These are phyloP conservation scores for Tolypocladium pustulatum DNA, from an alignment of 2,329 filamentous ascomycete species.

Conservation along the genomic window DNA sequence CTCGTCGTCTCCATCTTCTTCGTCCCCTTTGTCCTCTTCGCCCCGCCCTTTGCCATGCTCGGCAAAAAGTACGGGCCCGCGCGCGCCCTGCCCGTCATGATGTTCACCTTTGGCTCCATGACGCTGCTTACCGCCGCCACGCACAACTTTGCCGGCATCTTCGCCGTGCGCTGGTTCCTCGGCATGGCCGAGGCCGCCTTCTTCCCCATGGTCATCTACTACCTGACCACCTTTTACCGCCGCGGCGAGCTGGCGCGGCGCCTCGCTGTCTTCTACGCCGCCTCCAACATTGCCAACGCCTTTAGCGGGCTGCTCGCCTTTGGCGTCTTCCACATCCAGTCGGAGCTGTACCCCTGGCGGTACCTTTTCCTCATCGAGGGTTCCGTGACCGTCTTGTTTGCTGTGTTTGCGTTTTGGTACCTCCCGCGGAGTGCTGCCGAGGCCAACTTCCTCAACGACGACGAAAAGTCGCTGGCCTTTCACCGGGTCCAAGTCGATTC, in stretches of 20 bases:
- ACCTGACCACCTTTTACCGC: conserved; percentile 39
- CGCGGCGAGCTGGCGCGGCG: conserved; percentile 33
- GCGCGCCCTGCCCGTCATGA: conserved; percentile 57
- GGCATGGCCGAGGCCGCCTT: conserved; percentile 47
- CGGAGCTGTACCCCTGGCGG: conserved; percentile 31
- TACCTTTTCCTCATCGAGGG: conserved; percentile 47
- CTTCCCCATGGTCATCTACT: conserved; percentile 43
- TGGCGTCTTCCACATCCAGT: conserved; percentile 35
- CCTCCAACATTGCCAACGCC: conserved; percentile 60
- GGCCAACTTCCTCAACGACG: conserved; percentile 53
- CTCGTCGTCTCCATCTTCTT: conserved; percentile 64
- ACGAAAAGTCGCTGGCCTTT: conserved; percentile 58
- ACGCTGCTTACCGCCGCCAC: conserved; percentile 49
- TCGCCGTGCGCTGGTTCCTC: conserved; percentile 38
- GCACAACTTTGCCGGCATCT: conserved; percentile 35
- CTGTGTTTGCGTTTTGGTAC: conserved; percentile 58
- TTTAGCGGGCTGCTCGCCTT: conserved; percentile 37
- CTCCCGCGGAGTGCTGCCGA: conserved; percentile 54
- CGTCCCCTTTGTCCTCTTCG: conserved; percentile 63
- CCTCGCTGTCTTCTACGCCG: conserved; percentile 62
- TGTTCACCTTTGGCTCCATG: conserved; percentile 60
- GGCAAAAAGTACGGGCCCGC: conserved; percentile 63
- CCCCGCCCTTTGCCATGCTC: conserved; percentile 46
- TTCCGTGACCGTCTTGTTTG: conserved; percentile 46
- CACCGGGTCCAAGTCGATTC: conserved; percentile 68